Base-by-base conservation (phyloP, 2,329 filamentous ascomycete species). In the Arthrobotrys iridis region DNA sequence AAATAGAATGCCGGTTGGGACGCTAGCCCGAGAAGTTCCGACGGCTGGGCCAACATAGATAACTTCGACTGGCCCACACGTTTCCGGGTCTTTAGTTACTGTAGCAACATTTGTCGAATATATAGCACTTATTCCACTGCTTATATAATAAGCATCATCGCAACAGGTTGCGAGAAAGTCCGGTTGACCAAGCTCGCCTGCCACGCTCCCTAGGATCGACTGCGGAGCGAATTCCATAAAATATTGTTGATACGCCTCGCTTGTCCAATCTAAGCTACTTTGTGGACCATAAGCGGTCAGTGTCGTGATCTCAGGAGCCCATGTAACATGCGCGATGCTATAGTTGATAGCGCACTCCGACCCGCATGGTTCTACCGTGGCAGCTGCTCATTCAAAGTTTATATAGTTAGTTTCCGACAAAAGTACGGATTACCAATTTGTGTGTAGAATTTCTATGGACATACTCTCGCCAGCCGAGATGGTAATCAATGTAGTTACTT, bases 131-230 rank as follows among this genome's bases (percentile, higher is more conserved):
- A 68, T 55, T 0, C 52, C 64, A 5, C 26, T 26, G 8, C 24
- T n/a, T 22, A 68, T 68, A 37, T 68, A 68, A 26, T 30, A 68
- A 24, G 64, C 52, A 6, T 60, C 41, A 10, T 60, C 64, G 28
- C 64, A 68, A 43, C 64, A 68, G 11, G 52, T 60, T 5, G 64
- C 64, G 2, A 43, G 60, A 22, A 68, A 60, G 10, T 59, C 40
- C 3, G 63, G 50, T n/a, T 18, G 30, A 13, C 20, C 11, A 10
- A 6, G 52, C 7, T 50, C 43, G 30, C 26, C 41, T 3, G 41
- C 30, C 26, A 68, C n/a, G 18, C 35, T 30, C 18, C 64, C 64
- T 18, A 60, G n/a, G 30, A 68, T 43, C 4, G 45, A 52, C 30
- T 67, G n/a, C 18, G 52, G 55, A 4, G 52, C 26, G 22, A 18